A percentile compares a stretch with the other conserved stretches of the same genome.
phyloP scores from a whole-genome alignment of 495 filamentous ascomycete species.

The Penicillium taxi region DNA sequence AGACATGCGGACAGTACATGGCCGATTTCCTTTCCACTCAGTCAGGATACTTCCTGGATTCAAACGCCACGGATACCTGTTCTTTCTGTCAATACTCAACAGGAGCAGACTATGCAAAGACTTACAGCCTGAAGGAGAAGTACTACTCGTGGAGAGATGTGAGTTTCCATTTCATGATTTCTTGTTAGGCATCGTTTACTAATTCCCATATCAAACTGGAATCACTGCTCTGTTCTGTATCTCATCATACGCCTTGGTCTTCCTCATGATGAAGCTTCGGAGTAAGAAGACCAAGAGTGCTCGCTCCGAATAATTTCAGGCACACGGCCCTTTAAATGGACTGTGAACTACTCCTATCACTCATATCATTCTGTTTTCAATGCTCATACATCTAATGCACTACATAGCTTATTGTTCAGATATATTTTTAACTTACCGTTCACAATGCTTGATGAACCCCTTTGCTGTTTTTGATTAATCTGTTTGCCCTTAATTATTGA shows the following conservation, averaged over 20 bases:
- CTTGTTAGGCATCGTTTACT: conserved; percentile 3
- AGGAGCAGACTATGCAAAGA: conserved; percentile 34
- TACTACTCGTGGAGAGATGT: conserved; percentile 42
- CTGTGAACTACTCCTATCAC: background rate
- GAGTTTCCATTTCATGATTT: conserved; percentile 5
- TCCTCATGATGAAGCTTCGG: conserved; percentile 38
- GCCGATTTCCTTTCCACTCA: conserved; percentile 38
- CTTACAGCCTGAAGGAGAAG: conserved; percentile 31
- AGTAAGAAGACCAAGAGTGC: conserved; percentile 40
- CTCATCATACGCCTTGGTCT: conserved; percentile 30
- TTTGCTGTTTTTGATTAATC: no score
- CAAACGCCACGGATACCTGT: conserved; percentile 47
- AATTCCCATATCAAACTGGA: conserved; percentile 21
- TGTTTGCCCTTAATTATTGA: no score
- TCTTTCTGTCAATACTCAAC: conserved; percentile 49
- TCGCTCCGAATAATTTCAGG: conserved; percentile 14
- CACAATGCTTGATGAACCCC: no score
- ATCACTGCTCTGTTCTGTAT: conserved; percentile 39
- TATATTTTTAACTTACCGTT: no score
- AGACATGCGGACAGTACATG: conserved; percentile 64
- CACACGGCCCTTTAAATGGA: background rate
- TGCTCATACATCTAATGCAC: no score
- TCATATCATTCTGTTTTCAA: background rate
- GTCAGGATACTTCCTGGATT: conserved; percentile 53
- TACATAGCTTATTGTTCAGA: no score